Base-by-base conservation (phyloP, 2,329 filamentous ascomycete species). In the Pseudogymnoascus sp. region DNA sequence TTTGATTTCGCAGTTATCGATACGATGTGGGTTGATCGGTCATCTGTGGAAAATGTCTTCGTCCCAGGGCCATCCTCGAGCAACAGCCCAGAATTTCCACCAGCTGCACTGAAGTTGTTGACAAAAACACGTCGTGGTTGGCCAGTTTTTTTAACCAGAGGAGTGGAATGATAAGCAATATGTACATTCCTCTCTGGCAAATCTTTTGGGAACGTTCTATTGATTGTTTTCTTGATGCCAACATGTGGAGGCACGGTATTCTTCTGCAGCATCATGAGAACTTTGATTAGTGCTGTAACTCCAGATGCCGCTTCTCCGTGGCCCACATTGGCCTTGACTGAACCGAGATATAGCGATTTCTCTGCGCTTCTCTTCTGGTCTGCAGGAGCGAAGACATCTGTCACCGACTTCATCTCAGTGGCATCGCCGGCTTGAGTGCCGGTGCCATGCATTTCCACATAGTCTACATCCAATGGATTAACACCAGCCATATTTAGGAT, bases 391-490 rank as follows among this genome's bases (percentile, higher is more conserved):
- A 86, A 87, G 18, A 81, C 76, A 56, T 82, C 79, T 37, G 84
- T 83, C 56, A 95, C 87, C 0, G 86, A 90, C 0, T 83, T 77
- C 86, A 92, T 92, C 71, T 96, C 91, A 3, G 84, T 87, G 6
- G 84, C 85, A 68, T 95, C 90, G 62, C 89, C 90, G 30, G 88
- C 89, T 71, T 94, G 89, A 0, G 89, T 95, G 30, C 90, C 90
- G 2, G 90, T 95, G 12, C 89, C 90, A 71, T 95, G 90, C 85
- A 94, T 90, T 73, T 95, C 90, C 7, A 95, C 85, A 68, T 92
- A 95, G 71, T 84, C 84, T 56, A 95, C 80, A 63, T 92, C 87
- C 57, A 84, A 79, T 1, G 89, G 86, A 67, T 92, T 85, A 19
- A 94, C 80, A 61, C 86, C 85, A 39, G 88, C 85, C 41, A 88